Percentiles rank a stretch among this genome's conserved stretches.
Conservation (phyloP, 2,329 filamentous ascomycete genomes). For the Alternaria dauci region DNA sequence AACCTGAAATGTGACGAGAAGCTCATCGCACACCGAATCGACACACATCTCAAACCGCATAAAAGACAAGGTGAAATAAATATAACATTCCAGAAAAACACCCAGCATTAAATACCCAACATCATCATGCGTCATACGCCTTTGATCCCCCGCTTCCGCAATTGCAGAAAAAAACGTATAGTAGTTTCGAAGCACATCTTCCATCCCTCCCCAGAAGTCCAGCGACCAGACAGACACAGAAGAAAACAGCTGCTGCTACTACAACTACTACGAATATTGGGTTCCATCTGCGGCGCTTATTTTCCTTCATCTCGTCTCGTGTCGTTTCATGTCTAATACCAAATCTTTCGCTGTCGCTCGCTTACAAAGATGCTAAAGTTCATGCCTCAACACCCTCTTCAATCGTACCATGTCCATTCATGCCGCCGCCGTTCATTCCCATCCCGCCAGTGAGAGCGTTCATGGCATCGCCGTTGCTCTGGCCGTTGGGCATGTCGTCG, state of each 20-base stretch:
- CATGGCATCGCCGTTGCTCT: constrained; percentile 33
- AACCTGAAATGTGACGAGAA: no score
- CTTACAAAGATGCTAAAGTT: constrained; percentile 20
- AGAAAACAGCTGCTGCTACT: not conserved
- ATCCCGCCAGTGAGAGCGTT: constrained; percentile 21
- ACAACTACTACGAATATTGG: constrained; percentile 12
- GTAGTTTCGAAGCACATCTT: constrained; percentile 1
- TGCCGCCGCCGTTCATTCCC: constrained; percentile 25
- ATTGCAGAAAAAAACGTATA: constrained; percentile 1
- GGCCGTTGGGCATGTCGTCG: constrained; percentile 21
- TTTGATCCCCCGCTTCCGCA: constrained; percentile 1
- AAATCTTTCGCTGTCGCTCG: constrained; percentile 9
- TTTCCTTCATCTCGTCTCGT: constrained; percentile 10
- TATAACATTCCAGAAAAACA: constrained; percentile 4
- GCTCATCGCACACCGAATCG: no score
- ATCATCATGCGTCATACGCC: constrained; percentile 6
- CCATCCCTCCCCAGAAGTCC: constrained; percentile 6
- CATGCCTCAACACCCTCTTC: constrained; percentile 31
- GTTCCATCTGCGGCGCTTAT: constrained; percentile 1
- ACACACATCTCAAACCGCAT: not conserved
- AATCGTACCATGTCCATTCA: constrained; percentile 29
- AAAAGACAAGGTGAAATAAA: constrained; percentile 3
- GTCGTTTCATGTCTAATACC: constrained; percentile 21
- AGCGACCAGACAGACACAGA: constrained; percentile 11
- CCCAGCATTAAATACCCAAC: constrained; percentile 20